A percentile compares a stretch with the other conserved stretches of the same genome.
Conservation (phyloP, 108 stramenopile genomes). For the Phaeodactylum tricornutum region DNA sequence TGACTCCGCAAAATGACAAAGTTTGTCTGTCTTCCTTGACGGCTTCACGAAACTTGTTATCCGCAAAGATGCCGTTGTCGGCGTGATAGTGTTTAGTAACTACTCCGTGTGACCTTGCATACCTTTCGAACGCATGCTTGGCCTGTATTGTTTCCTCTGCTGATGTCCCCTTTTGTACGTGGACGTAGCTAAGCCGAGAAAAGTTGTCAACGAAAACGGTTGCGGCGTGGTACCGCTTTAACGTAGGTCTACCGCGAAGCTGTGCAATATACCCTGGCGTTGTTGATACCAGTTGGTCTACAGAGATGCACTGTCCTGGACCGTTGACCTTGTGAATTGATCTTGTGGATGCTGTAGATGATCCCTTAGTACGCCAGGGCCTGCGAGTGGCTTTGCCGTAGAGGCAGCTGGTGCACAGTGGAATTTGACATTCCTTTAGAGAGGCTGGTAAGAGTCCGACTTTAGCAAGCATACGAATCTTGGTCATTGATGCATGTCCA, state of each 20-base stretch:
- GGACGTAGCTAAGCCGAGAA: constrained; percentile 13
- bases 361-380: constrained; percentile 9
- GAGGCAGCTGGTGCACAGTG: constrained; percentile 21
- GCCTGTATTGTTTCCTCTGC: constrained; percentile 23
- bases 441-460: constrained; percentile 16
- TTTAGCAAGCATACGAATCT: constrained; percentile 21
- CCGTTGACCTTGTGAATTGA: background rate
- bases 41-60: constrained; percentile 12
- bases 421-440: constrained; percentile 18
- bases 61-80: constrained; percentile 45
- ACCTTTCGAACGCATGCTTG: constrained; percentile 33
- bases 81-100: constrained; percentile 33
- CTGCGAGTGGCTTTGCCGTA: constrained; percentile 4
- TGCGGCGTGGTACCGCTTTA: constrained; percentile 21
- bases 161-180: constrained; percentile 15
- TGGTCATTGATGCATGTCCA: constrained; percentile 15
- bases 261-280: constrained; percentile 44
- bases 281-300: constrained; percentile 32
- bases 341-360: no score
- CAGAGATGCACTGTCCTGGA: constrained; percentile 31
- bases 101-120: constrained; percentile 2
- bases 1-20: constrained; percentile 33
- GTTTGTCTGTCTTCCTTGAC: constrained; percentile 13
- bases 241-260: constrained; percentile 24
- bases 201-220: constrained; percentile 27